Evolutionary conservation across 2,329 filamentous ascomycete genomes (phyloP).

Genomic region (Escovopsis weberi): DNA sequence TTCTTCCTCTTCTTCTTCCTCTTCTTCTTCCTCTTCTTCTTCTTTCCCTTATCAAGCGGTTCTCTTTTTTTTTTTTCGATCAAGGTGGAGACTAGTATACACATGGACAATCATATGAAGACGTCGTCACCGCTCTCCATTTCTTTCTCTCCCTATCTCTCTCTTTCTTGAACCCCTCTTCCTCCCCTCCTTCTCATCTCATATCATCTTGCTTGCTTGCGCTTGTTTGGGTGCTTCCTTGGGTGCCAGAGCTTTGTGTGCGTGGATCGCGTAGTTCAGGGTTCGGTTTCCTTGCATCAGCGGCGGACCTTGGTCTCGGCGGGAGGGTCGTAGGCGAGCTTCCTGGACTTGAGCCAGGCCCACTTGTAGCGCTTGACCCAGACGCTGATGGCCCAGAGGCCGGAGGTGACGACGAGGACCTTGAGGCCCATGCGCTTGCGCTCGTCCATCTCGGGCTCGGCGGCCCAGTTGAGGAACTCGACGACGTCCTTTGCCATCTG

Average conservation of each 20-base stretch:
- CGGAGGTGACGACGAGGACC: constrained; percentile 66
- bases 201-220: too few relatives aligned
- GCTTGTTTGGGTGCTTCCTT: too few relatives aligned
- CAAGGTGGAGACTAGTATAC: constrained; percentile 28
- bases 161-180: too few relatives aligned
- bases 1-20: background rate
- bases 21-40: background rate
- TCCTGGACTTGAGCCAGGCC: constrained; percentile 88
- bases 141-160: too few relatives aligned
- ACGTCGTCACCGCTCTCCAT: too few relatives aligned
- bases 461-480: constrained; percentile 98
- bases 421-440: constrained; percentile 99
- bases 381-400: constrained; percentile 73
- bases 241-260: too few relatives aligned
- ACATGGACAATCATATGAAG: constrained; percentile 15
- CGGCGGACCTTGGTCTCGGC: constrained; percentile 35
- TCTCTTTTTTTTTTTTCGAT: too few relatives aligned
- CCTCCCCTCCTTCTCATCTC: too few relatives aligned
- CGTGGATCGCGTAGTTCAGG: too few relatives aligned
- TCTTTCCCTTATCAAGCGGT: too few relatives aligned
- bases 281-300: constrained; percentile 14
- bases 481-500: constrained; percentile 99
- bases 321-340: constrained; percentile 78
- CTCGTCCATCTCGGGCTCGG: constrained; percentile 98
- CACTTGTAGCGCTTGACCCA: constrained; percentile 99